Evolutionary conservation across 2,329 filamentous ascomycete genomes (phyloP), one percentile per base, ranked within the genome.

Genomic region (Colletotrichum cordylinicola): DNA sequence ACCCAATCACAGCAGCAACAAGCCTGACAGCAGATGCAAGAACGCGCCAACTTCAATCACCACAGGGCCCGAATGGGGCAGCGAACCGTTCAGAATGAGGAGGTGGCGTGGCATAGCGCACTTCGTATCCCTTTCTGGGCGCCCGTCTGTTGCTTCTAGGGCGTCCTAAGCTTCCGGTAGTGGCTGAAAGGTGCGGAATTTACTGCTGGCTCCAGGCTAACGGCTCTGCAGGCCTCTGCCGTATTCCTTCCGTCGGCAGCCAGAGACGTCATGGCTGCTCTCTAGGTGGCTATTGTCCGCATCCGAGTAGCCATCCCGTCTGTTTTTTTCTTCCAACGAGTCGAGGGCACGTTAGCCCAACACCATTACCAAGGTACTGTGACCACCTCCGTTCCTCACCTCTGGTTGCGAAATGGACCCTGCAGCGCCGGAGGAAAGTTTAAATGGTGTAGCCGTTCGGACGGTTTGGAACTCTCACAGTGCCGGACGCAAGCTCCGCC

Each of bases 341-440:
- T 21, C 33, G 31, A 21, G 33, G 27, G 4, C 24, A 15, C 43
- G 29, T 73, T 48, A 5, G 39, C 52, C 37, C 43, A 35, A 35
- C 58, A 29, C 27, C 33, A 56, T 62, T 16, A 31, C 39, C 27
- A 70, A n/a, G 55, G 39, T 70, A 43, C 66, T 27, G 31, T 35
- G 31, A 64, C 35, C 61, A 37, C 24, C 12, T 24, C 24, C 24
- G 69, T 75, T 43, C 43, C 69, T 65, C 39, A 8, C 15, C 67
- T 33, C 24, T 37, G n/a, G 67, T 62, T 69, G 70, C 65, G 56
- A 48, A 62, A 58, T 27, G 65, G 74, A 74, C 74, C 74, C 74
- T 76, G 74, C 74, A 76, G 70, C 70, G 62, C 31, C 35, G 58
- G 35, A 31, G 35, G 12, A 74, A 76, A 76, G 70, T 76, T 74